Percentiles rank a stretch among this genome's conserved stretches.
Conservation (phyloP, 2,329 filamentous ascomycete species). For the Verticillium longisporum region DNA sequence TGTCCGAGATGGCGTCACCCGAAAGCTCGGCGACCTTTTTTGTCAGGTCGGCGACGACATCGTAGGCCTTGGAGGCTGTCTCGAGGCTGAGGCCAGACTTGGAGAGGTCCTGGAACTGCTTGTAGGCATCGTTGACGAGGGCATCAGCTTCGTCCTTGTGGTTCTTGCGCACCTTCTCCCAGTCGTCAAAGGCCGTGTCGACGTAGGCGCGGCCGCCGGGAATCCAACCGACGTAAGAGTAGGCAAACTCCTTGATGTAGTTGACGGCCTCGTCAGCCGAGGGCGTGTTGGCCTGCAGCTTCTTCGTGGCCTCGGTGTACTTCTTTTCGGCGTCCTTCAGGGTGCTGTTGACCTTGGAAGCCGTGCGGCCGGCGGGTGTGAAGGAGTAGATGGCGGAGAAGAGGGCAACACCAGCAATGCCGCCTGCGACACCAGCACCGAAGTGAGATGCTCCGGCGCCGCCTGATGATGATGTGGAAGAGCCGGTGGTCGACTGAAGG, state of each 20-base stretch:
- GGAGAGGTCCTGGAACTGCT: slow-evolving; percentile 55
- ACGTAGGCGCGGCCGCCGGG: slow-evolving; percentile 65
- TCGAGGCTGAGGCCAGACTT: slow-evolving; percentile 55
- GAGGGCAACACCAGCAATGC: slow-evolving; percentile 29
- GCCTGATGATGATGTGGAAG: slow-evolving; percentile 15
- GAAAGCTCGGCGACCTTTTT: slow-evolving; percentile 54
- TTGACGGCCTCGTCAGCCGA: slow-evolving; percentile 59
- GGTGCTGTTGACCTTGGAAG: slow-evolving; percentile 36
- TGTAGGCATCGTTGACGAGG: slow-evolving; percentile 61
- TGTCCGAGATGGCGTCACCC: slow-evolving; percentile 54
- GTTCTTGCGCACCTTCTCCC: slow-evolving; percentile 60
- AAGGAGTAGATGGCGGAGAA: slow-evolving; percentile 37
- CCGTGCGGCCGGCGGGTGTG: slow-evolving; percentile 34
- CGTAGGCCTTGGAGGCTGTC: slow-evolving; percentile 53
- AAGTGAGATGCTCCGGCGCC: slow-evolving; percentile 23
- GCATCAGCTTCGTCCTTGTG: slow-evolving; percentile 65
- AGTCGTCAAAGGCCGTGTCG: slow-evolving; percentile 62
- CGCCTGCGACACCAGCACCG: slow-evolving; percentile 34
- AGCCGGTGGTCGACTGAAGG: slow-evolving; percentile 32
- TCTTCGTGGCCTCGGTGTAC: slow-evolving; percentile 52
- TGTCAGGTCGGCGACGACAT: slow-evolving; percentile 55
- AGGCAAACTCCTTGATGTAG: slow-evolving; percentile 58
- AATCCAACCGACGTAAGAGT: slow-evolving; percentile 64
- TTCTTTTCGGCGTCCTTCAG: slow-evolving; percentile 51
- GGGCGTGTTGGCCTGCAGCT: slow-evolving; percentile 56